Base-by-base conservation (phyloP, 2,329 filamentous ascomycete species). In the Paramyrothecium sp. region DNA sequence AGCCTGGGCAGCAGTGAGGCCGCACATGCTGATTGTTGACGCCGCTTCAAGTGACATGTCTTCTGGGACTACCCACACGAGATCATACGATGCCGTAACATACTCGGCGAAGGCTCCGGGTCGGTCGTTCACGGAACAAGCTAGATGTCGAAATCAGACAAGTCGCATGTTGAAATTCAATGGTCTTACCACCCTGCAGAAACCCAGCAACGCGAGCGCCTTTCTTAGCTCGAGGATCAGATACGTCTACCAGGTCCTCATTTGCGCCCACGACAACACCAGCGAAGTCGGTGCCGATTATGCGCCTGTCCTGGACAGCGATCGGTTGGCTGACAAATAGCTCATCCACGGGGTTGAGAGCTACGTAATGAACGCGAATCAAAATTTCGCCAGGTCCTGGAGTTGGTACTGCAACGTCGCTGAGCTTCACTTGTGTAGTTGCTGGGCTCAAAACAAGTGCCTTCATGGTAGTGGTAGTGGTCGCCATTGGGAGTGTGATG, bases 31-130 rank as follows among this genome's bases (percentile, higher is more conserved):
- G 2, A 79, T 65, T 0, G 70, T 63, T 0, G 75, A 71, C 1
- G 76, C 77, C n/a, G 70, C 64, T 49, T 78, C 72, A 2, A 71
- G 57, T 0, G 64, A 58, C n/a, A 78, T 33, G 1, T 21, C 17
- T 0, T 67, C 65, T 0, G 76, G 74, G 0, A 79, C 56, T 1
- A 56, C 60, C 72, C 76, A 78, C 2, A 74, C 63, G 1, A 80
- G 65, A 44, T 78, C 75, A 44, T 65, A 68, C 1, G 69, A 65
- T 1, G 67, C 56, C 0, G 56, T 62, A 11, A 78, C 56, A 51
- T 73, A 78, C 54, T 81, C 76, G 1, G 78, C 72, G 60, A 81
- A 81, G 0, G 77, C 76, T 7, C 78, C 78, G 0, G 77, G 74
- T 0, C 74, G 70, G 4, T 75, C 68, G 53, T 79, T 79, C 7